Base-by-base conservation (phyloP, 148 eudicot genomes). In the Vaccinium darrowii region DNA sequence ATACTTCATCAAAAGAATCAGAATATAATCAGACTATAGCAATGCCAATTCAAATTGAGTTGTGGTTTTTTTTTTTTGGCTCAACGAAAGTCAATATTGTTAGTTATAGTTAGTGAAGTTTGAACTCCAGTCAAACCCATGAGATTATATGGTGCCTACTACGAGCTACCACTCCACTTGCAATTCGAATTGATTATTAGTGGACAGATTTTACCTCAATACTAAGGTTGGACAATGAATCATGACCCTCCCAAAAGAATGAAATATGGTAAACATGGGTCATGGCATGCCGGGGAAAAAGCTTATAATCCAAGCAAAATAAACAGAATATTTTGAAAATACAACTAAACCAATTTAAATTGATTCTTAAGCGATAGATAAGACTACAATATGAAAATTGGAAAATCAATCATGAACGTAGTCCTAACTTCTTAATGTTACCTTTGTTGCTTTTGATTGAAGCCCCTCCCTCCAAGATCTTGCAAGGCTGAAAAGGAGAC, bases 371-470 rank as follows among this genome's bases (percentile, higher is more conserved):
- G 12, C 18, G 9, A 73, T 5, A 36, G n/a, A 25, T 58, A 10
- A 63, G 25, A 67, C 65, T 67, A 25, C 15, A 36, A 15, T 51
- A 16, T 63, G n/a, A 65, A 62, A 11, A 84, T 9, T 14, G 2
- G 16, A 80, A 65, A 7, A 83, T 25, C 43, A 85, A 67, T 73
- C 47, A 27, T 3, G 52, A 81, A 56, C 19, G 1, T 16, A 47
- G n/a, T 50, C 58, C 52, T 30, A 33, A 53, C n/a, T 53, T 72
- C 19, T 67, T 65, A 25, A 58, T 5, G 63, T 19, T 79, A 56
- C 99, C 96, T 95, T 97, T 75, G 99, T 94, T 77, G 99, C 92
- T 87, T 94, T 95, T 39, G 94, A 90, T 78, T 97, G 99, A 87
- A 97, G 90, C 83, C 99, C 98, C 87, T 97, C 99, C 57, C 94